Base-by-base conservation (phyloP, 139 green algal genomes). In the Ulvella scutata region DNA sequence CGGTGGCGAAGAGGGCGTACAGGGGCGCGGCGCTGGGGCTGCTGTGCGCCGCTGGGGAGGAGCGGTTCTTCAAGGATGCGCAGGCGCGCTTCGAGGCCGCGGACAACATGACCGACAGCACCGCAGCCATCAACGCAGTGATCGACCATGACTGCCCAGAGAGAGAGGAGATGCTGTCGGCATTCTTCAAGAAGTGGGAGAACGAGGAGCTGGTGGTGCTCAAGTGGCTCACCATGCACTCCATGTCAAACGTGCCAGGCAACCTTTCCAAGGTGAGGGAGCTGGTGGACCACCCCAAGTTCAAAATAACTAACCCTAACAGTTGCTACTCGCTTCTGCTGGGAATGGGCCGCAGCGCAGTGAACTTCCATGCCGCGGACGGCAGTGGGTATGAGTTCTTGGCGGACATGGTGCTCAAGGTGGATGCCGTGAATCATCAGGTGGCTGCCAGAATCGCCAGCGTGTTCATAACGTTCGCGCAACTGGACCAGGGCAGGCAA, bases 101-200 rank as follows among this genome's bases (percentile, higher is more conserved):
- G 38, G 51, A 67, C 72, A 99, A 99, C 89, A 99, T 99, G 95
- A 99, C 94, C 3, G 95, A 99, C 77, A 80, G 90, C 79, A 90
- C 97, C 26, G 80, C 86, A 3, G 91, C 93, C 0, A 82, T 99
- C 33, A 79, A 80, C 2, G 80, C 85, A 0, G 84, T 98, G 38
- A 77, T 81, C 67, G 84, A 88, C 74, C 39, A 81, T 3, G 59
- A 75, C 51, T 81, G 85, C 10, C 73, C 80, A 1, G 86, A 84
- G 43, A 80, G 90, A 4, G 74, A 87, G n/a, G 36, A 40, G 20
- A 85, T 82, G n/a, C 82, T 96, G 61, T 73, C 82, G 10, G 83
- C 83, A 40, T 97, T 97, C 76, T 96, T 91, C 77, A 72, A 88
- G 37, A 80, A 91, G 80, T 97, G 88, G 87, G 86, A 94, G 83